Conservation (phyloP, 1,284 basidiomycete species). For the Austroboletus novae-zelandiae region DNA sequence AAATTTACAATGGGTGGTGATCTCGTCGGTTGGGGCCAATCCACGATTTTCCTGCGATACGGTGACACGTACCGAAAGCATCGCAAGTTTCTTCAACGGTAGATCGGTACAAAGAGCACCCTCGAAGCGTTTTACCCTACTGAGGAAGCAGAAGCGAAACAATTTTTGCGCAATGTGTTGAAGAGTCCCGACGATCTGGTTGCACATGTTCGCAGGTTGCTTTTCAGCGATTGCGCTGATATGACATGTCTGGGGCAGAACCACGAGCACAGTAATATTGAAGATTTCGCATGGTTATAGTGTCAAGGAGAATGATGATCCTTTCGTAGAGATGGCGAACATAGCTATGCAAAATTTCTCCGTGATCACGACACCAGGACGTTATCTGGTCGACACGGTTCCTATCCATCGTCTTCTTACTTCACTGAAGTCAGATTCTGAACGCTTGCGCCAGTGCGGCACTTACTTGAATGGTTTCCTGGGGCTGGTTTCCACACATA, state of each 20-base stretch:
- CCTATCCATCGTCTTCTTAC: constrained; percentile 19
- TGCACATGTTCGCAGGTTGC: constrained; percentile 12
- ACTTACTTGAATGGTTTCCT: constrained; percentile 41
- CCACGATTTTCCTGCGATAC: constrained; percentile 19
- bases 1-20: constrained; percentile 18
- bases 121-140: constrained; percentile 7
- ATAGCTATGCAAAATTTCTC: constrained; percentile 16
- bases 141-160: constrained; percentile 19
- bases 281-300: constrained; percentile 19
- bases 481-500: constrained; percentile 43
- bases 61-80: constrained; percentile 17
- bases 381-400: constrained; percentile 28
- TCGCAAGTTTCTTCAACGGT: constrained; percentile 18
- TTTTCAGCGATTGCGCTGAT: background rate
- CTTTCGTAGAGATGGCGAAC: constrained; percentile 22
- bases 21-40: constrained; percentile 27
- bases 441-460: constrained; percentile 27
- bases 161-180: constrained; percentile 21
- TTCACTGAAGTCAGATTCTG: no score
- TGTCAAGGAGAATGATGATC: constrained; percentile 23
- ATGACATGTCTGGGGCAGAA: background rate
- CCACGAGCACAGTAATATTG: constrained; percentile 8
- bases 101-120: constrained; percentile 20
- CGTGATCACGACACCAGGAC: constrained; percentile 12
- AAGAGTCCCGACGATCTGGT: constrained; percentile 4